Evolutionary conservation across 352 stramenopile species (phyloP), one percentile per base, ranked within the genome.

Genomic region (Phytopythium sindhum): DNA sequence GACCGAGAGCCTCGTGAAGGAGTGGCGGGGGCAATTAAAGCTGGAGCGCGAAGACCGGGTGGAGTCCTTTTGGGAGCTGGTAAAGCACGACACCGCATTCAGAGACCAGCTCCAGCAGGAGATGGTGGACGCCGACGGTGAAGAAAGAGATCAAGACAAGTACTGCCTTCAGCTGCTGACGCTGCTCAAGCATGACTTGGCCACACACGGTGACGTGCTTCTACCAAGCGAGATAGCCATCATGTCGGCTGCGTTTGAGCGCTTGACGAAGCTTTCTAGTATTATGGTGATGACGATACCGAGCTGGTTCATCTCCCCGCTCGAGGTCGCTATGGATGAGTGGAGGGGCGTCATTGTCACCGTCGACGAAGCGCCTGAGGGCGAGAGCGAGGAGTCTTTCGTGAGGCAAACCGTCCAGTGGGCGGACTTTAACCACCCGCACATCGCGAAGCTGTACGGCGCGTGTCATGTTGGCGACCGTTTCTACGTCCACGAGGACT

Each of bases 401-500:
- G 15, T 61, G 6, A 14, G 41, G 1, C 23, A 60, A 39, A 12
- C 41, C 0, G 24, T 28, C 19, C 35, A 48, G 17, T 60, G 55
- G 55, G 24, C 37, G 23, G 37, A 41, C 37, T 58, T 58, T 29
- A 58, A 58, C 33, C 52, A 58, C 31, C 52, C 52, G 15, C 33
- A 44, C 19, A 37, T 60, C 26, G 55, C 26, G 37, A 60, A 60
- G 23, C 26, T 60, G 12, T 39, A 48, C 26, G 55, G 35, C 24
- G 55, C 55, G 37, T 51, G 37, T 19, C 55, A 60, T 6, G 26
- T 60, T 4, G 55, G 55, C 8, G n/a, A 9, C 14, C 55, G 23
- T 4, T 24, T 31, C 35, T 60, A 48, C 35, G 23, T 60, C 10
- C 26, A 33, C 14, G 26, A 60, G 5, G 37, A 60, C 28, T 15